A percentile compares a stretch with the other conserved stretches of the same genome.
Conservation (phyloP, 2,329 filamentous ascomycete species). For the Ophiostoma ips region DNA sequence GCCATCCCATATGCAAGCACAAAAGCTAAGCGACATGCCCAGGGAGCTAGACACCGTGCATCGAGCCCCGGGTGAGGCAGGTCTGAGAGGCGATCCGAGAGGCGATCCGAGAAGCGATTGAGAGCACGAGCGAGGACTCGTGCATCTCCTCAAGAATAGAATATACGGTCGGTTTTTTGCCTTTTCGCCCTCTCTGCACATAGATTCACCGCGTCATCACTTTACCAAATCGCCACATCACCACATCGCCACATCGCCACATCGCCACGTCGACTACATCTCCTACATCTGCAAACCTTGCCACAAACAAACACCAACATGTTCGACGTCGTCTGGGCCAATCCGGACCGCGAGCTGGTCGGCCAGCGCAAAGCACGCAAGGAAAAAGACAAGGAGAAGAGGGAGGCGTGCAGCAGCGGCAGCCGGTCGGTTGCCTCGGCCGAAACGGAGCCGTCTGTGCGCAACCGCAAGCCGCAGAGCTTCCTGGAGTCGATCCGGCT, state of each 20-base stretch:
- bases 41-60: background rate
- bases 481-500: slow-evolving; percentile 28
- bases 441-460: slow-evolving; percentile 29
- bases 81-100: background rate
- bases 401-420: slow-evolving; percentile 18
- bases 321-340: slow-evolving; percentile 48
- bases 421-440: slow-evolving; percentile 26
- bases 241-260: background rate
- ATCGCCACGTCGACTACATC: too few species aligned
- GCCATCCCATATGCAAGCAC: too few species aligned
- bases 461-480: slow-evolving; percentile 26
- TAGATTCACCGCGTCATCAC: too few species aligned
- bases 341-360: slow-evolving; percentile 37
- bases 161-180: too few species aligned
- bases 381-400: slow-evolving; percentile 25
- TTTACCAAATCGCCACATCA: too few species aligned
- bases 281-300: too few species aligned
- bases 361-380: slow-evolving; percentile 39
- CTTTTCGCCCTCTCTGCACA: too few species aligned
- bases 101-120: too few species aligned
- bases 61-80: background rate
- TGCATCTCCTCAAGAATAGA: too few species aligned
- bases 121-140: too few species aligned
- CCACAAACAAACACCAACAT: slow-evolving; percentile 21
- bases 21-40: too few species aligned